Evolutionary conservation across 164 flowering plant genomes (phyloP).

Genomic region (Berberis vulgaris): DNA sequence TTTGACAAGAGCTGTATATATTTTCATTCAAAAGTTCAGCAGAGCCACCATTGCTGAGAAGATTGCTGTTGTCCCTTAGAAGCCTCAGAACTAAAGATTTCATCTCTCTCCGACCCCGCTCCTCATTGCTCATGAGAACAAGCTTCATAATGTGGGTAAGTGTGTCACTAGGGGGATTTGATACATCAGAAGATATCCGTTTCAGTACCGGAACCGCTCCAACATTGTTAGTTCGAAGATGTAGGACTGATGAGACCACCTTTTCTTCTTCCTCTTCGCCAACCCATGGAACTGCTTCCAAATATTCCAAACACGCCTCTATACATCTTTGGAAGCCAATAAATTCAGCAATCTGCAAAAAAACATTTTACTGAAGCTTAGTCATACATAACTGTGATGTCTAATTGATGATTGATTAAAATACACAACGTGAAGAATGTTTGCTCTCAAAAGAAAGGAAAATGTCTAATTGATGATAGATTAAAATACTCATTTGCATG

Average conservation of each 20-base stretch:
- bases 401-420: no score
- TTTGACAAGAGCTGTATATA: conserved; percentile 50
- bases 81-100: conserved; percentile 79
- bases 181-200: conserved; percentile 52
- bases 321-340: conserved; percentile 68
- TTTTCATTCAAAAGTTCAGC: conserved; percentile 45
- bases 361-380: no score
- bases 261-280: conserved; percentile 92
- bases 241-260: conserved; percentile 64
- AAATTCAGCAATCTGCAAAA: conserved; percentile 65
- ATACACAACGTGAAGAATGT: no score
- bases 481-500: no score
- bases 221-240: conserved; percentile 45
- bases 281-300: conserved; percentile 98
- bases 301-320: conserved; percentile 71
- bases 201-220: conserved; percentile 57
- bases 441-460: no score
- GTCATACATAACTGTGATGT: no score
- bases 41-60: conserved; percentile 26
- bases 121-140: conserved; percentile 85
- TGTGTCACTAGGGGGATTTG: conserved; percentile 54
- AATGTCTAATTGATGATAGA: no score
- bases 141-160: conserved; percentile 72
- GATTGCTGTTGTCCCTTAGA: conserved; percentile 54
- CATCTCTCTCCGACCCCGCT: conserved; percentile 89